Evolutionary conservation across 2,329 filamentous ascomycete species (phyloP), one percentile per base, ranked within the genome.

Genomic region (Pseudomassariella vexata): DNA sequence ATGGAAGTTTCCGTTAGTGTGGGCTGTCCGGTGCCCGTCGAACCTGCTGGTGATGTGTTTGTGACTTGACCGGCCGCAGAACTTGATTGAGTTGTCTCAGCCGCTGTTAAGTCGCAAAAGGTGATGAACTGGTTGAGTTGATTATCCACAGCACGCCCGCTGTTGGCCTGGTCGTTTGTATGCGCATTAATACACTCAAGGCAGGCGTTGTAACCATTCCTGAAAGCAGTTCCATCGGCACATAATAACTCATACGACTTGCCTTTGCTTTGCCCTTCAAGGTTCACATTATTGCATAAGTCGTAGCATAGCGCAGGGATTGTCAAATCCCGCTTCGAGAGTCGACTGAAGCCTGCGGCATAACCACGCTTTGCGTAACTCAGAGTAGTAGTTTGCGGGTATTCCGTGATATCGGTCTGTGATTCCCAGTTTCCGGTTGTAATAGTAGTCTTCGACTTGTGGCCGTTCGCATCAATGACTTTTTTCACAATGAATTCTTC

Each of bases 351-450:
- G 20, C 32, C n/a, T 22, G 33, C 24, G 9, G 39, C 28, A 35
- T 26, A n/a, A 10, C 24, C 30, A 14, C 37, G 39, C 30, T 32
- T 44, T 14, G 30, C 27, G 33, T 43, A 40, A 28, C 48, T 43
- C 6, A 48, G 39, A 12, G 47, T 46, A 8, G 49, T 37, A 6
- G 49, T 39, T 0, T 52, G 46, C 0, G 62, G 57, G 19, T 40
- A 68, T 17, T 58, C 59, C 2, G 65, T 63, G n/a, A 75, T 35
- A 9, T 55, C 58, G 1, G 69, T 48, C 40, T 77, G 73, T 0
- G 72, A 68, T 2, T 47, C 60, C 65, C 70, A 79, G 46, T 76
- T 67, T 3, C 75, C 74, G 0, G 73, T 78, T 1, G 62, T 64
- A 30, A 66, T 56, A 2, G 69, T 74, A 0, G 55, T 63, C 3